phyloP scores from a whole-genome alignment of 2,329 filamentous ascomycete genomes.

The Fusarium chlamydosporum region DNA sequence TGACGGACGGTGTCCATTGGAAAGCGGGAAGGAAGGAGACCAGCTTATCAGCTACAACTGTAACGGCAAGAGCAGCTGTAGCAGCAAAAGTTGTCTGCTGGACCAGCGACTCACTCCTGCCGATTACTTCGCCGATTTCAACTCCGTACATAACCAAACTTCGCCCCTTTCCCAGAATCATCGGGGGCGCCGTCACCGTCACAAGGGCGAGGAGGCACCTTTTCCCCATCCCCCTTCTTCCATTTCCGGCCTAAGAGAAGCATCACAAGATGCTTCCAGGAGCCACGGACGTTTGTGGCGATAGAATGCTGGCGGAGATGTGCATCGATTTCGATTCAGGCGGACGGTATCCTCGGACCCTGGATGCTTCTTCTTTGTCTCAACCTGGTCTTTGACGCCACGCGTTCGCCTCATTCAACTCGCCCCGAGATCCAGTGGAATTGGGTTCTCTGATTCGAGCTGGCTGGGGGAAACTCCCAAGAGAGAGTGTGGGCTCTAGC shows the following conservation, averaged over 20 bases:
- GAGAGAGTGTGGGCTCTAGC: background rate
- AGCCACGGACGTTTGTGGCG: slow-evolving; percentile 23
- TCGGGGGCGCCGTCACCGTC: slow-evolving; percentile 1
- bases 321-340: background rate
- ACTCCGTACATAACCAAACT: slow-evolving; percentile 7
- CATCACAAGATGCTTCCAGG: background rate
- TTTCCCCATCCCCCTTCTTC: slow-evolving; percentile 16
- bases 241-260: slow-evolving; percentile 21
- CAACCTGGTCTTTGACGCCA: slow-evolving; percentile 24
- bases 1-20: slow-evolving; percentile 21
- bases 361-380: background rate
- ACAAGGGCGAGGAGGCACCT: background rate
- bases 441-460: background rate
- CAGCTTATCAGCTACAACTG: background rate
- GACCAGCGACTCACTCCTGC: background rate
- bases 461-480: background rate
- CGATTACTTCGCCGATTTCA: slow-evolving; percentile 10
- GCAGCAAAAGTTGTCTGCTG: background rate
- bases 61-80: background rate
- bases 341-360: background rate
- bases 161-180: background rate
- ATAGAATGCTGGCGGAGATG: slow-evolving; percentile 1
- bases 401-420: slow-evolving; percentile 4
- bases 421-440: background rate
- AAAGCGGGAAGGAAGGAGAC: slow-evolving; percentile 14